Percentiles rank a stretch among this genome's conserved stretches.
Conservation (phyloP, 2,329 filamentous ascomycete species). For the Cadophora luteo-olivacea region DNA sequence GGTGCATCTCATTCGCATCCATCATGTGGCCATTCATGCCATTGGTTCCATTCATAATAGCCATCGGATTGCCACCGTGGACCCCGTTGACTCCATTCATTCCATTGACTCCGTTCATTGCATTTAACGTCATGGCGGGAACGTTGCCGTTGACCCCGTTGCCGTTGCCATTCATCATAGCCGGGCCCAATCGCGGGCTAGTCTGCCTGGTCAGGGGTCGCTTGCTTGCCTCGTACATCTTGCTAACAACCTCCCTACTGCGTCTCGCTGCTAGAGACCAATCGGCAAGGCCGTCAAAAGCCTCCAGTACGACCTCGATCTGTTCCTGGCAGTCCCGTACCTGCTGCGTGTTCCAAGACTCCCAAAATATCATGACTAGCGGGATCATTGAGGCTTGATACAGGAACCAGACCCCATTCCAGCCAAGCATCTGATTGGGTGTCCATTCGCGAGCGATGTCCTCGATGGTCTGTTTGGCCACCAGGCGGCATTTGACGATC, state of each 20-base stretch:
- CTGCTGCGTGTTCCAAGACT: constrained; percentile 49
- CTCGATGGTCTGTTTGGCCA: constrained; percentile 74
- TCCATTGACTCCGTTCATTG: constrained; percentile 29
- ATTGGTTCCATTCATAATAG: constrained; percentile 24
- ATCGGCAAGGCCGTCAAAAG: constrained; percentile 68
- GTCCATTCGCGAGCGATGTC: constrained; percentile 75
- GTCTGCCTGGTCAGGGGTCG: constrained; percentile 39
- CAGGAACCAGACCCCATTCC: constrained; percentile 83
- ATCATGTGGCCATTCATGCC: constrained; percentile 37
- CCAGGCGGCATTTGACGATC: constrained; percentile 70
- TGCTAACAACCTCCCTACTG: constrained; percentile 67
- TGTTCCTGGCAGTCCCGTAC: constrained; percentile 57
- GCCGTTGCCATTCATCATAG: constrained; percentile 44
- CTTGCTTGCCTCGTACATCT: constrained; percentile 64
- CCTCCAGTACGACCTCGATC: constrained; percentile 63
- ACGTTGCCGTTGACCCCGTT: constrained; percentile 16
- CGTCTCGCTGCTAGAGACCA: constrained; percentile 69
- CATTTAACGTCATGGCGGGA: constrained; percentile 9
- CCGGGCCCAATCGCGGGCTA: constrained; percentile 43
- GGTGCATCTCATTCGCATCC: constrained; percentile 44
- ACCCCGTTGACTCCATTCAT: constrained; percentile 25
- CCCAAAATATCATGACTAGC: constrained; percentile 76
- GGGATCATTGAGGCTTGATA: constrained; percentile 84
- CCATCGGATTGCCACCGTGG: constrained; percentile 24
- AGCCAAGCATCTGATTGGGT: constrained; percentile 77